Evolutionary conservation across 2,329 filamentous ascomycete genomes (phyloP), one percentile per base, ranked within the genome.

Genomic region (Beauveria rudraprayagi): DNA sequence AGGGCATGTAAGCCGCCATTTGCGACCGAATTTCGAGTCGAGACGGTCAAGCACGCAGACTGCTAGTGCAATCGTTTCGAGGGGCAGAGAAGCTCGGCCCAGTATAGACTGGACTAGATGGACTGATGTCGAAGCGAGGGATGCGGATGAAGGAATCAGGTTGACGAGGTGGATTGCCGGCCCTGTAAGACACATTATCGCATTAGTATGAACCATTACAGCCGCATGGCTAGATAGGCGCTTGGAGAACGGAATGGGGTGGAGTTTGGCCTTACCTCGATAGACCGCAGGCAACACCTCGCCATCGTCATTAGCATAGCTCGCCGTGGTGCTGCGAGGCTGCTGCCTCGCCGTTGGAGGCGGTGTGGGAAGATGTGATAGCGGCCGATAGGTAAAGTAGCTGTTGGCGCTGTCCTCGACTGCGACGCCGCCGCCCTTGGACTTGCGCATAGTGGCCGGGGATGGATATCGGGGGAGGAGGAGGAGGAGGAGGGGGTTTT

Each of bases 361-460:
- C 64, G 86, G 86, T 57, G 86, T 89, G 24, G 86, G 86, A 24
- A 89, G 79, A 70, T 85, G 87, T 34, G 85, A 88, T 56, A 89
- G 77, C 10, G 86, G 86, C 53, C 84, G 81, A 72, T 88, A 89
- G 65, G 84, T 86, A 67, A 86, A 85, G 72, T 83, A 84, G 64
- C 78, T 34, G 30, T 14, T 77, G 62, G 79, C 77, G 61, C 80
- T 77, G 67, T 80, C 76, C 48, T 67, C 67, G 59, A 65, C 66
- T 60, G 66, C 66, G 59, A 48, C 30, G 30, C 30, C 56, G 30
- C 30, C 56, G 34, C 61, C 61, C 28, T 62, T 63, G 51, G 62
- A 64, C 22, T 63, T 65, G 50, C 64, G 63, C 62, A 66, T 65
- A 9, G 44, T 53, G n/a, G 30, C 30, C 11, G 56, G 11, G 3